Percentiles rank a stretch among this genome's conserved stretches.
Conservation (phyloP, 129 eudicot genomes). For the Deinandra increscens region DNA sequence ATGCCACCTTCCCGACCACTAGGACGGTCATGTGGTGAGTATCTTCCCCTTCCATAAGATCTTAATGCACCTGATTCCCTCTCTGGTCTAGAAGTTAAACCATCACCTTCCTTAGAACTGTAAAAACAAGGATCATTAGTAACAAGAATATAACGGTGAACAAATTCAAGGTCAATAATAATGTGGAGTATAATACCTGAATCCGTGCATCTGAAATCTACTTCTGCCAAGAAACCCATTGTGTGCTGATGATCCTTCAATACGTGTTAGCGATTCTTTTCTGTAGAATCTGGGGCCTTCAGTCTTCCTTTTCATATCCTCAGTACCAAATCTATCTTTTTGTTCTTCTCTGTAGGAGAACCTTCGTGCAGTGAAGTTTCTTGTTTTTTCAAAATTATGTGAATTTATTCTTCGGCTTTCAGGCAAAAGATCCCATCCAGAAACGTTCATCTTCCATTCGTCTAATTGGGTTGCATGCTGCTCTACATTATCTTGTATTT, state of each 20-base stretch:
- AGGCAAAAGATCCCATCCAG: constrained; percentile 29
- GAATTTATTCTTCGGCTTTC: constrained; percentile 30
- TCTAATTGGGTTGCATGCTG: constrained; percentile 17
- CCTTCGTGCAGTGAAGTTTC: constrained; percentile 22
- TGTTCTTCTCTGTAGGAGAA: constrained; percentile 24
- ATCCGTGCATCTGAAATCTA: constrained; percentile 25
- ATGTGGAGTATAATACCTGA: constrained; percentile 24
- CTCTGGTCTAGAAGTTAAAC: constrained; percentile 29
- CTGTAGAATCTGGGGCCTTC: constrained; percentile 30
- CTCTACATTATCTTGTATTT: constrained; percentile 20
- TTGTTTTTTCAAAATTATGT: constrained; percentile 20
- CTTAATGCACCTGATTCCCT: constrained; percentile 31
- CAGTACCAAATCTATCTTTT: constrained; percentile 26
- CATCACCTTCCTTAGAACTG: constrained; percentile 34
- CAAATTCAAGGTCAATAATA: neutral
- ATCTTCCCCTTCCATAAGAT: constrained; percentile 37
- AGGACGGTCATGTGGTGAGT: constrained; percentile 27
- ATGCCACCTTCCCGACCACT: constrained; percentile 37
- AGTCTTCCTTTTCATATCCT: constrained; percentile 20
- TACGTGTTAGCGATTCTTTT: constrained; percentile 28
- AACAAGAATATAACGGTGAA: neutral
- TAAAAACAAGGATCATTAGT: constrained; percentile 7
- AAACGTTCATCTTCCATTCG: constrained; percentile 34
- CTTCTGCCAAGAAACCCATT: constrained; percentile 24
- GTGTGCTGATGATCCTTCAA: constrained; percentile 25